Base-by-base conservation (phyloP, 352 stramenopile species). In the Phytophthora constricta region DNA sequence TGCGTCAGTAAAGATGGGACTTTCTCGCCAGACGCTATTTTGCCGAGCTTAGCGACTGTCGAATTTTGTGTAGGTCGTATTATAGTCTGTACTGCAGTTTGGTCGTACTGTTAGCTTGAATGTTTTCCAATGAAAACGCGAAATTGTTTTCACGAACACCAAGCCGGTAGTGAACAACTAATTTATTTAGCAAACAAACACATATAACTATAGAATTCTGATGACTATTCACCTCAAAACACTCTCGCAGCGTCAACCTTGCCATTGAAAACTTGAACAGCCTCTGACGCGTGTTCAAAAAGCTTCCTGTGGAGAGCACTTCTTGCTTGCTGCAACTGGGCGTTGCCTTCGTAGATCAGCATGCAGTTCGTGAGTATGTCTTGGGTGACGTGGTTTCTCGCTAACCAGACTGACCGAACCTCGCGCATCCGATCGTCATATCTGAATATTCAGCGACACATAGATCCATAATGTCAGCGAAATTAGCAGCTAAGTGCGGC, bases 321-420 rank as follows among this genome's bases (percentile, higher is more conserved):
- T 41, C 51, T 51, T n/a, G 51, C 54, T 33, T 17, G 48, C 41
- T 68, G 46, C 23, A 68, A 43, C 10, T 62, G 50, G 14, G 11
- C 22, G 45, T 62, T 37, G 13, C 47, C 43, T 49, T 62, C 60
- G 48, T 62, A 68, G 7, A 68, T 43, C 22, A 68, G 34, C 60
- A 68, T 68, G 42, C 50, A 68, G 16, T 34, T 68, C 20, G 51
- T 68, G 45, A 68, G 51, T 22, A 34, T 62, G 23, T 68, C 60
- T 52, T 68, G 60, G n/a, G 60, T 58, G n/a, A 68, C 42, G 39
- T 14, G 50, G 31, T 62, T 55, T 23, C 26, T 62, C 13, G 33
- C 31, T n/a, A 68, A 22, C 60, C 60, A 68, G n/a, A 45, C 43
- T 9, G 52, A 50, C 1, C 52, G 60, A 41, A 68, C 27, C 25